Base-by-base conservation (phyloP, 768 basidiomycete species). In the Pisolithus microcarpus region DNA sequence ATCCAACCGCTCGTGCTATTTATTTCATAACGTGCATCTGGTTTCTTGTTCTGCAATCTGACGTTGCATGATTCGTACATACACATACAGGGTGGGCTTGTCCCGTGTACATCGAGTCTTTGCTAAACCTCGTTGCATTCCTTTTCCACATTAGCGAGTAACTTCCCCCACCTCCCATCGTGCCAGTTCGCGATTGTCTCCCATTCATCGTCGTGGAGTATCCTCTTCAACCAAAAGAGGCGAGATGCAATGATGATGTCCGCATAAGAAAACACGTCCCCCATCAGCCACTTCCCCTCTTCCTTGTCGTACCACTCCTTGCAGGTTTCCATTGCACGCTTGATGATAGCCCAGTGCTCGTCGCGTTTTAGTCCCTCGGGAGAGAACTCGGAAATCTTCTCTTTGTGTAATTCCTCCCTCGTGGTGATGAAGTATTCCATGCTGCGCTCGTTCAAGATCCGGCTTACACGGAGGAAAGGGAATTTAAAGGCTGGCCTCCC, bases 381-480 rank as follows among this genome's bases (percentile, higher is more conserved):
- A 6, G 62, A 61, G 28, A 75, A 53, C 28, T 75, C 67, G 23
- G 76, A 73, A 45, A 52, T 11, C 60, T 58, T 40, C 53, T 62
- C 7, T 71, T 72, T 43, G 70, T 23, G 21, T 23, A 64, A 3
- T 7, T n/a, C 2, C 13, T 70, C 65, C 34, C 73, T 60, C 4
- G 69, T 72, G n/a, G 49, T 43, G 19, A 69, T 56, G 56, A 74
- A 80, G 58, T 71, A 71, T 24, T 59, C 65, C 31, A 53, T 52
- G 49, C 75, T 75, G 34, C 51, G 55, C 5, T 66, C 61, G 30
- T 63, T 68, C 51, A 79, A 52, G 37, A 65, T 53, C 15, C 58
- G 45, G 15, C 58, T 56, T 1, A 54, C 21, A 13, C 65, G 64
- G 18, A 68, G 26, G 44, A 64, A 5, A 46, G 58, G 43, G 10